These are phyloP conservation scores for Peronospora destructor DNA, from an alignment of 352 stramenopile genomes.

Conservation along the genomic window DNA sequence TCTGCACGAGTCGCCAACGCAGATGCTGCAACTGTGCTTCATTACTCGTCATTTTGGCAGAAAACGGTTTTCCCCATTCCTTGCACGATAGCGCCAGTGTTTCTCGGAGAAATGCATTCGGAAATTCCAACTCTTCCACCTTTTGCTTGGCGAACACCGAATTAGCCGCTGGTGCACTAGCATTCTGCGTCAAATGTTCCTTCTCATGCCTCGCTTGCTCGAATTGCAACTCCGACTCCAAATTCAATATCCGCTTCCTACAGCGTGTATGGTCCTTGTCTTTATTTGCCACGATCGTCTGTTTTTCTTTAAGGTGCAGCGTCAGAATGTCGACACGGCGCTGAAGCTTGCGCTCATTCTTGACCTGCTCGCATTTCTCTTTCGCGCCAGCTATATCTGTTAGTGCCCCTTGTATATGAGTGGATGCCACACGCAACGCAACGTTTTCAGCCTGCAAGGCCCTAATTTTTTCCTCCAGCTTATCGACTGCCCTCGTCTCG, in stretches of 20 bases:
- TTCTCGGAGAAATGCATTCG: conserved; percentile 55
- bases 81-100: conserved; percentile 54
- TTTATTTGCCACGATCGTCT: conserved; percentile 38
- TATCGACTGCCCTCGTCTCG: conserved; percentile 42
- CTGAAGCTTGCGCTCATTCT: conserved; percentile 66
- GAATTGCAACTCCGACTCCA: conserved; percentile 34
- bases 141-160: conserved; percentile 17
- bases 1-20: conserved; percentile 34
- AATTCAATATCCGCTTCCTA: conserved; percentile 25
- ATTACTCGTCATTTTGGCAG: conserved; percentile 47
- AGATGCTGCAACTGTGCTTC: conserved; percentile 47
- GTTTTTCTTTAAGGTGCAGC: conserved; percentile 63
- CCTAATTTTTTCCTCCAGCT: conserved; percentile 62
- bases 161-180: background rate
- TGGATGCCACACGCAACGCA: conserved; percentile 52
- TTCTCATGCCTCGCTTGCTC: conserved; percentile 24
- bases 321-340: conserved; percentile 58
- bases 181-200: conserved; percentile 11
- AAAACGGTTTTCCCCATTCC: conserved; percentile 50
- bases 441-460: conserved; percentile 73
- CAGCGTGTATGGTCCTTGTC: conserved; percentile 39
- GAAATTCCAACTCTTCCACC: conserved; percentile 38
- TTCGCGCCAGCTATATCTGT: conserved; percentile 6
- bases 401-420: background rate
- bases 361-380: conserved; percentile 34